Conservation (phyloP, 257 asterid species). For the Solanum bulbocastanum region DNA sequence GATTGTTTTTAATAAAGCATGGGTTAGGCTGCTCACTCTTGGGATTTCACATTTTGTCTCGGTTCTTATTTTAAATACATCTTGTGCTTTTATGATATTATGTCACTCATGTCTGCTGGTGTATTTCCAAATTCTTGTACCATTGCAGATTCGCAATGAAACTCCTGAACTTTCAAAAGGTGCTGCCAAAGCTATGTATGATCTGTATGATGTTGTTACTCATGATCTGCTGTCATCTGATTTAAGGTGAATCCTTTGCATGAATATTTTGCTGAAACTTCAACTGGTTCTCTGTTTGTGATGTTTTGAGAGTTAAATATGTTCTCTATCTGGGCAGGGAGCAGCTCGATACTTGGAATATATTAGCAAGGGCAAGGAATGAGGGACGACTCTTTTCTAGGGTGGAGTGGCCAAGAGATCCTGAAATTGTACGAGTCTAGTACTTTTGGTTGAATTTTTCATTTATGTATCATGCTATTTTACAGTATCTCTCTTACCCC, state of each 20-base stretch:
- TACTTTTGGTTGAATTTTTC: not conserved
- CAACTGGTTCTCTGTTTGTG: not conserved
- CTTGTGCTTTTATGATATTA: not conserved
- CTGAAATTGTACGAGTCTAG: slow-evolving; percentile 54
- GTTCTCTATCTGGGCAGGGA: slow-evolving; percentile 44
- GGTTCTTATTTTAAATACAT: not conserved
- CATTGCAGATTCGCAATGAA: slow-evolving; percentile 52
- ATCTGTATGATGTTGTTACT: slow-evolving; percentile 84
- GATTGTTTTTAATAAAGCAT: not conserved
- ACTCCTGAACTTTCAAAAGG: slow-evolving; percentile 90
- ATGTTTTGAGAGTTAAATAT: not conserved
- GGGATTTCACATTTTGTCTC: not conserved
- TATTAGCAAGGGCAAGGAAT: slow-evolving; percentile 82
- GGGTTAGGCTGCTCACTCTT: not conserved
- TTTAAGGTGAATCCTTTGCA: slow-evolving; percentile 50
- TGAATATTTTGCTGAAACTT: not conserved
- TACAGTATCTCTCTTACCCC: not conserved
- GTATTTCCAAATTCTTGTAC: not conserved
- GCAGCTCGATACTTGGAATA: slow-evolving; percentile 93
- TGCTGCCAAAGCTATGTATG: slow-evolving; percentile 85
- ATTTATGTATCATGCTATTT: not conserved
- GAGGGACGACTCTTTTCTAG: slow-evolving; percentile 90
- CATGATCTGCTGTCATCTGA: slow-evolving; percentile 79
- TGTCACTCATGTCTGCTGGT: not conserved
- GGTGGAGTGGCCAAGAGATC: slow-evolving; percentile 94